Evolutionary conservation across 306 rosid species (phyloP).

Genomic region (Glycyrrhiza uralensis): DNA sequence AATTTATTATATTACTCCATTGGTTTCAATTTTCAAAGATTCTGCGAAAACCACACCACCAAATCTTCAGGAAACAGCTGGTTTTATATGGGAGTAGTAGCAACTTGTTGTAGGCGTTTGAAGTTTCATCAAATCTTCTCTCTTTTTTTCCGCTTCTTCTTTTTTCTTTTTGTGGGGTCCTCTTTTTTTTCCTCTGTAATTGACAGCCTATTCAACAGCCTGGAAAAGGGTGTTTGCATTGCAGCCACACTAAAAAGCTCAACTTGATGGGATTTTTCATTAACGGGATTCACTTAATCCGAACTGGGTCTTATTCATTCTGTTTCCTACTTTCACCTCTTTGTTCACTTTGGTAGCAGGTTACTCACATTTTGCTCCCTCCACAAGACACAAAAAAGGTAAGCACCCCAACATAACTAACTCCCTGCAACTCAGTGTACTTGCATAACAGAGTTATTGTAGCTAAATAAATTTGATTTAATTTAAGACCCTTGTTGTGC

Average conservation of each 20-base stretch:
- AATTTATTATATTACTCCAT: neutral
- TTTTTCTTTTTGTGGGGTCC: slow-evolving; percentile 33
- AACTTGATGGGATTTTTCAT: slow-evolving; percentile 23
- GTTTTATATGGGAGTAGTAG: neutral
- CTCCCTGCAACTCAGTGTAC: neutral
- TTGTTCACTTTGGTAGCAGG: slow-evolving; percentile 1
- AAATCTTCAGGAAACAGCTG: slow-evolving; percentile 25
- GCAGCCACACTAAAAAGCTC: slow-evolving; percentile 36
- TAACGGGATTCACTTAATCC: slow-evolving; percentile 34
- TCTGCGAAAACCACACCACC: slow-evolving; percentile 11
- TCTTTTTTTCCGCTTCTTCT: neutral
- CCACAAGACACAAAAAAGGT: slow-evolving; percentile 6
- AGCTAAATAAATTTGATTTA: neutral
- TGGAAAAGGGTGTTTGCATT: slow-evolving; percentile 46
- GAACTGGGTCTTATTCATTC: slow-evolving; percentile 15
- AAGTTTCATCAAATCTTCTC: neutral
- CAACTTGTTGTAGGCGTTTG: slow-evolving; percentile 16
- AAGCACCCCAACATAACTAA: neutral
- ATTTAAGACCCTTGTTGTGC: neutral
- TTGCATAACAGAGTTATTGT: neutral
- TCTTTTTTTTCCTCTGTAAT: slow-evolving; percentile 15
- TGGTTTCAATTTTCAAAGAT: slow-evolving; percentile 12
- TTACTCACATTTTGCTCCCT: slow-evolving; percentile 27
- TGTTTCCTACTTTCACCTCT: neutral
- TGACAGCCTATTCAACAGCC: slow-evolving; percentile 51